Evolutionary conservation across 495 filamentous ascomycete genomes (phyloP), one percentile per base, ranked within the genome.

Genomic region (Parmelia sp.): DNA sequence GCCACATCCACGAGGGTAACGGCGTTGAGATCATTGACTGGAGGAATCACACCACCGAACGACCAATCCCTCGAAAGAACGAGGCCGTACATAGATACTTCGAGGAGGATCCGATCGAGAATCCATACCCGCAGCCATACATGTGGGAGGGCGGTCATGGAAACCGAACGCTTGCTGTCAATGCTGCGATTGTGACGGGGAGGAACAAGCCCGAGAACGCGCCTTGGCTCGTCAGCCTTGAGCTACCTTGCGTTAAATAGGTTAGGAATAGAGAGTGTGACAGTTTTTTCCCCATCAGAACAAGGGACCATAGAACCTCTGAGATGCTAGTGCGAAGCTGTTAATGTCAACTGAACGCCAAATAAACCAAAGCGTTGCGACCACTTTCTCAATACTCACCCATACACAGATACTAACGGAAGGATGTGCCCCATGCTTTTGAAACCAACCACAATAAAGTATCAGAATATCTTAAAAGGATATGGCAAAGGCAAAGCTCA

Each of bases 1-100:
- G 84, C 0, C 85, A 87, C 70, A 83, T 87, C 23, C 86, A 87
- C 62, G 67, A 74, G 35, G 70, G 71, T 6, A 66, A 73, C 63
- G 76, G 76, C 3, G 47, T 66, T 1, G 15, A 69, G 35, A 37
- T 36, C 1, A 37, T 72, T 0, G 42, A 60, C 25, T 72, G 68
- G 70, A 35, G 45, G 15, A 53, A 27, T 14, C 9, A 7, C 29
- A 9, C n/a, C 3, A 27, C 12, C 14, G 25, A 60, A n/a, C 6
- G 33, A 21, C 19, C 19, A 1, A 9, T 6, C 0, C 12, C 12
- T 10, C 23, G 25, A 25, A 51, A 51, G 11, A 29, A 51, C 15
- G 44, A 53, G 25, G 58, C 40, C 25, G 25, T 36, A 40, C 23
- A 67, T 10, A 33, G 45, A 29, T 19, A 33, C 29, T 63, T 40